phyloP scores from a whole-genome alignment of 1,284 basidiomycete species.

The Tilletiaria anomala region DNA sequence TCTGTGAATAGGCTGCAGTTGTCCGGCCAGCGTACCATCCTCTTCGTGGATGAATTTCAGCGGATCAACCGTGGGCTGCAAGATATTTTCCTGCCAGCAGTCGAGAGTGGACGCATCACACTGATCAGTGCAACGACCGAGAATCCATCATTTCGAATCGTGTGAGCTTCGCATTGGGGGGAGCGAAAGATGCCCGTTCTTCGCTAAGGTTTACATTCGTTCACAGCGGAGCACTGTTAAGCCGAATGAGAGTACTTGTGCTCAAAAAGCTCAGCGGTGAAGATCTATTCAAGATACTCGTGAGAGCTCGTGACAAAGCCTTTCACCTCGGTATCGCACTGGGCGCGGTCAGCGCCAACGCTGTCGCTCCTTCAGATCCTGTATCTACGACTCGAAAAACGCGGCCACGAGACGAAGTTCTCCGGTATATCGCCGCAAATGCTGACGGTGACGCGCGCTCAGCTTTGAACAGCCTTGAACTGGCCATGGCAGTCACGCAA shows the following conservation, averaged over 20 bases:
- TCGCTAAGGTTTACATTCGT: conserved; percentile 21
- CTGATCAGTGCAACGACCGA: conserved; percentile 73
- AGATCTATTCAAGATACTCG: too few relatives aligned
- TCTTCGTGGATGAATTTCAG: conserved; percentile 79
- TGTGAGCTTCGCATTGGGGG: too few relatives aligned
- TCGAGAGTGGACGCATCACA: conserved; percentile 25
- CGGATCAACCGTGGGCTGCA: conserved; percentile 66
- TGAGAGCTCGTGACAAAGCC: too few relatives aligned
- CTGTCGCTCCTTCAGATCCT: too few relatives aligned
- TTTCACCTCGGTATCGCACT: too few relatives aligned
- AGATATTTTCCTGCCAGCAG: conserved; percentile 41
- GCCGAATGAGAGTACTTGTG: not conserved
- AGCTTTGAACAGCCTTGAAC: conserved; percentile 24
- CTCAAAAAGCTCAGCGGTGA: not conserved
- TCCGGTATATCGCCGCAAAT: conserved; percentile 28
- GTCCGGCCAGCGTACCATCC: conserved; percentile 55
- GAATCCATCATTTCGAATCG: conserved; percentile 17
- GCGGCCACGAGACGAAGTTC: too few relatives aligned
- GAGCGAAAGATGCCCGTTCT: too few relatives aligned
- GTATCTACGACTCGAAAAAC: too few relatives aligned
- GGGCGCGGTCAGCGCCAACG: too few relatives aligned
- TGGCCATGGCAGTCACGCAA: conserved; percentile 6
- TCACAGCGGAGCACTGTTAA: not conserved
- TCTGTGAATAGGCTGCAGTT: conserved; percentile 57
- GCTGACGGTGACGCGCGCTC: conserved; percentile 29